phyloP scores from a whole-genome alignment of 2,329 filamentous ascomycete genomes.

The Alternaria solani region DNA sequence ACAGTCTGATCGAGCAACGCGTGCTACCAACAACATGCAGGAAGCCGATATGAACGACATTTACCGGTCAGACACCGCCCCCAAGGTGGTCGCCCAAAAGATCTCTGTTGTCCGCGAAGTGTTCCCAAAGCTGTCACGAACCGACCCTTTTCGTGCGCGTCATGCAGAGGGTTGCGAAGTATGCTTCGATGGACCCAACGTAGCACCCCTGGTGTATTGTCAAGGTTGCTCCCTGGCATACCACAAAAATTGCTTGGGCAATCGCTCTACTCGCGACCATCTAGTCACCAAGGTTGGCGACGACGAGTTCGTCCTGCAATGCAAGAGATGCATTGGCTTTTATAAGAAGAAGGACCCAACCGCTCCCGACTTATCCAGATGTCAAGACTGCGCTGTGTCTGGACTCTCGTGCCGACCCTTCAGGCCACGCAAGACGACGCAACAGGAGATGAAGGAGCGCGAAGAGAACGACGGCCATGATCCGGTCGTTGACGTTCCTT shows the following conservation, averaged over 20 bases:
- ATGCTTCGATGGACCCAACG: slow-evolving; percentile 68
- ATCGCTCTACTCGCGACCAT: slow-evolving; percentile 78
- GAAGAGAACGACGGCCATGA: slow-evolving; percentile 81
- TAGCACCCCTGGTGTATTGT: slow-evolving; percentile 80
- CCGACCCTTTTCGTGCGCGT: slow-evolving; percentile 71
- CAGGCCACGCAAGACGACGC: slow-evolving; percentile 72
- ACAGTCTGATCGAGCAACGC: slow-evolving; percentile 56
- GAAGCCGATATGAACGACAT: slow-evolving; percentile 69
- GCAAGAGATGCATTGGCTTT: slow-evolving; percentile 79
- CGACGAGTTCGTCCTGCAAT: slow-evolving; percentile 86
- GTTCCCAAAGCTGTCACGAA: slow-evolving; percentile 69
- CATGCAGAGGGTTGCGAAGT: slow-evolving; percentile 78
- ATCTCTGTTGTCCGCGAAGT: slow-evolving; percentile 71
- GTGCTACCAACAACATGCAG: slow-evolving; percentile 58
- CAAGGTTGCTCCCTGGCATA: slow-evolving; percentile 89
- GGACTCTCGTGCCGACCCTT: slow-evolving; percentile 79
- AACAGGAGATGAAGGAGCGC: slow-evolving; percentile 84
- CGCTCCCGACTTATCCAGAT: slow-evolving; percentile 75
- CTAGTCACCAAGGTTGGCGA: slow-evolving; percentile 83
- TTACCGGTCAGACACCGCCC: slow-evolving; percentile 56
- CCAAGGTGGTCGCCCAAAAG: slow-evolving; percentile 58
- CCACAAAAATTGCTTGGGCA: slow-evolving; percentile 83
- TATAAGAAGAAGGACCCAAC: slow-evolving; percentile 72
- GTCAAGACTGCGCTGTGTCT: slow-evolving; percentile 71
- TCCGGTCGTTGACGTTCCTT: slow-evolving; percentile 71